phyloP scores from a whole-genome alignment of 192 early-diverging fungal genomes.

The Mortierella alpina region DNA sequence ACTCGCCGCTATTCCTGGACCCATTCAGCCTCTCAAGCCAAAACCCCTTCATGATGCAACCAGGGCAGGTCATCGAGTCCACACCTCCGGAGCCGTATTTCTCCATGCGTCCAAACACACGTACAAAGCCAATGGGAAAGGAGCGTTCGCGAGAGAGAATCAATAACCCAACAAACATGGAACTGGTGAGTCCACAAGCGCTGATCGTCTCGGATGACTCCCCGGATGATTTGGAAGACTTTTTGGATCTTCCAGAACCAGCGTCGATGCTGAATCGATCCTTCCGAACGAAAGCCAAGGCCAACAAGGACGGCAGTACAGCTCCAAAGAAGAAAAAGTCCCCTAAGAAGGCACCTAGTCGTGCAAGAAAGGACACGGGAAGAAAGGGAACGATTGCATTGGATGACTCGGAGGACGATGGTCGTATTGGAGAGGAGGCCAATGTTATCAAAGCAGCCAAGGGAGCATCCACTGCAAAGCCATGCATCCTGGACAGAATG shows the following conservation, averaged over 20 bases:
- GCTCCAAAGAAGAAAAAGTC: neutral
- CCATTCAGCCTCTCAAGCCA: slow-evolving; percentile 26
- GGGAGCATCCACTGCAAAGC: neutral
- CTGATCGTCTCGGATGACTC: neutral
- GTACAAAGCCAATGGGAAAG: too few relatives aligned
- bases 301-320: neutral
- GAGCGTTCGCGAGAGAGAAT: neutral
- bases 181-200: neutral
- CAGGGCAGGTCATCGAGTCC: slow-evolving; percentile 21
- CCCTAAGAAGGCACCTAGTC: slow-evolving; percentile 1
- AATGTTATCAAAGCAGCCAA: neutral
- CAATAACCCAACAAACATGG: too few relatives aligned
- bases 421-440: neutral
- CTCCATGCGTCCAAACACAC: neutral
- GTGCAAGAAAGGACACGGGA: too few relatives aligned
- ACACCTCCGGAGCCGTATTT: neutral
- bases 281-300: slow-evolving; percentile 10
- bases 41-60: slow-evolving; percentile 40
- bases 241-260: slow-evolving; percentile 35
- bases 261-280: slow-evolving; percentile 33
- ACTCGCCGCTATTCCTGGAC: neutral
- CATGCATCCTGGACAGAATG: slow-evolving; percentile 6
- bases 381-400: slow-evolving; percentile 8
- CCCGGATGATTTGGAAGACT: slow-evolving; percentile 37
- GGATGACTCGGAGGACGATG: slow-evolving; percentile 37